phyloP scores from a whole-genome alignment of 1,139 yeast species.

The Yamadazyma sp. region DNA sequence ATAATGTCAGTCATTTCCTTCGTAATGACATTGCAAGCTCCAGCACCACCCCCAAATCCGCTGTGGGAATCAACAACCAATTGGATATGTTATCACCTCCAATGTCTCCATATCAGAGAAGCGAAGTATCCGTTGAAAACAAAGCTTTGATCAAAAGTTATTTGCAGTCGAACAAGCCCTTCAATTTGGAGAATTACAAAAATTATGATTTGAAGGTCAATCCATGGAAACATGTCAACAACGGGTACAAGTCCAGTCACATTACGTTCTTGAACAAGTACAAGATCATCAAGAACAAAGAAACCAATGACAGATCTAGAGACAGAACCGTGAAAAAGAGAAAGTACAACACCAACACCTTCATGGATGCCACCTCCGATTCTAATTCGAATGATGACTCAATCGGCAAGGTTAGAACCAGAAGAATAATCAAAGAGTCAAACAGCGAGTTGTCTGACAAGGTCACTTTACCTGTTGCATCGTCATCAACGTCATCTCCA shows the following conservation, averaged over 20 bases:
- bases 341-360: conserved; percentile 30
- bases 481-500: conserved; percentile 20
- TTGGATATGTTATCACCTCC: conserved; percentile 59
- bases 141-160: conserved; percentile 16
- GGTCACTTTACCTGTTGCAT: conserved; percentile 13
- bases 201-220: conserved; percentile 49
- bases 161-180: conserved; percentile 27
- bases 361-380: conserved; percentile 19
- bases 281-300: conserved; percentile 25
- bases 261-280: conserved; percentile 54
- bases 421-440: conserved; percentile 27
- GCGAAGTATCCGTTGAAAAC: conserved; percentile 8
- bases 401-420: conserved; percentile 56
- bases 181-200: conserved; percentile 49
- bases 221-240: conserved; percentile 50
- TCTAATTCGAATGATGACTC: conserved; percentile 22
- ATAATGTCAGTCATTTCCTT: neutral
- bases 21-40: conserved; percentile 1
- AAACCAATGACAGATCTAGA: conserved; percentile 13
- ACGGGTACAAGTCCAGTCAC: conserved; percentile 47
- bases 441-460: conserved; percentile 14
- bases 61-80: conserved; percentile 1
- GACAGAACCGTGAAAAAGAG: conserved; percentile 20
- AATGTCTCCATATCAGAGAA: conserved; percentile 56
- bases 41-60: neutral